Evolutionary conservation across 106 monocot species (phyloP).

Genomic region (Hemerocallis citrina): DNA sequence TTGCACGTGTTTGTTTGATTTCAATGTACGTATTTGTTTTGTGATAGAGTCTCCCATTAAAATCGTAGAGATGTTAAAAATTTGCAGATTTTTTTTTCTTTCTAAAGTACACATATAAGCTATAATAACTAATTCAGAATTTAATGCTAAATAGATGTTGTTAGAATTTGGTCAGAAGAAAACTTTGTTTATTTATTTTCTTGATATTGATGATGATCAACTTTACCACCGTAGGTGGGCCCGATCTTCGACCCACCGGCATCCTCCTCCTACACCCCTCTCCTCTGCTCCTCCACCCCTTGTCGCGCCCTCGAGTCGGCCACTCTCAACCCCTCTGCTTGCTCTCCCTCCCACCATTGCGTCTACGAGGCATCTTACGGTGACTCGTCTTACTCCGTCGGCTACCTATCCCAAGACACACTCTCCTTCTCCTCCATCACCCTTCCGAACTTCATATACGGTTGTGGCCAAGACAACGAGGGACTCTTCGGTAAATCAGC

Average conservation of each 20-base stretch:
- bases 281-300: slow-evolving; percentile 43
- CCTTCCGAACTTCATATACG: slow-evolving; percentile 44
- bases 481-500: slow-evolving; percentile 79
- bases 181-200: no score
- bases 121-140: no score
- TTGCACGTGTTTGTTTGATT: no score
- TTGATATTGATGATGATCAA: no score
- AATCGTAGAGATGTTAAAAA: no score
- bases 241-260: slow-evolving; percentile 61
- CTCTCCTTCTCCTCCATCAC: slow-evolving; percentile 24
- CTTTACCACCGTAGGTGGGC: no score
- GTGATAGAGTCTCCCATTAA: no score
- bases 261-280: slow-evolving; percentile 38
- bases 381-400: slow-evolving; percentile 79
- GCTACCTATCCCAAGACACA: slow-evolving; percentile 61
- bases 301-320: slow-evolving; percentile 44
- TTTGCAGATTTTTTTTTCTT: no score
- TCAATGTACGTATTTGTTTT: no score
- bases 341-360: slow-evolving; percentile 42
- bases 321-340: slow-evolving; percentile 67
- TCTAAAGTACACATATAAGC: no score
- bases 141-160: no score
- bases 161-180: no score
- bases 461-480: slow-evolving; percentile 87
- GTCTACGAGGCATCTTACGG: slow-evolving; percentile 83